Conservation (phyloP, 1,284 basidiomycete genomes). For the Rhodofomes roseus region DNA sequence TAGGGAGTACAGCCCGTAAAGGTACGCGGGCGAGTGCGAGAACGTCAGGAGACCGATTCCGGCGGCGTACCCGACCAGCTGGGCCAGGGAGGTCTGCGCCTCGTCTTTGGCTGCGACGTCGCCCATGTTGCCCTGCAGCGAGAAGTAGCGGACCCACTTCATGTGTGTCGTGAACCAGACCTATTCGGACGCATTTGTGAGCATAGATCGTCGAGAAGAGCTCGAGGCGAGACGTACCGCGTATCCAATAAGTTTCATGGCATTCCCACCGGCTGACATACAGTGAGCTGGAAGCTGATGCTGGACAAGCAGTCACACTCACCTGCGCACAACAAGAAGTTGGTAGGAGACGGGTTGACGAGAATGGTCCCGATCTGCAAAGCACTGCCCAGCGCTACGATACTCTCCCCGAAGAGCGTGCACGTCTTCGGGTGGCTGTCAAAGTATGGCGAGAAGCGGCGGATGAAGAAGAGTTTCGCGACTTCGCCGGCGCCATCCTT, state of each 20-base stretch:
- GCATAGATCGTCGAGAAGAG: neutral
- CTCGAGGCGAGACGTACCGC: slow-evolving; percentile 19
- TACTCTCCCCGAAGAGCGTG: slow-evolving; percentile 23
- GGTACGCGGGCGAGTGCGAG: slow-evolving; percentile 27
- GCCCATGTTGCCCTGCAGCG: slow-evolving; percentile 27
- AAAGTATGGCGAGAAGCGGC: slow-evolving; percentile 28
- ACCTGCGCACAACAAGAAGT: slow-evolving; percentile 30
- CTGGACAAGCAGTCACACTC: slow-evolving; percentile 3
- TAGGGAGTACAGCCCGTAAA: slow-evolving; percentile 27
- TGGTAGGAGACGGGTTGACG: slow-evolving; percentile 20
- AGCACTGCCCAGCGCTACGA: slow-evolving; percentile 25
- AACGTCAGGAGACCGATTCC: slow-evolving; percentile 27
- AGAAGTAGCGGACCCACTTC: slow-evolving; percentile 31
- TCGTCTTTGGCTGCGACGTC: slow-evolving; percentile 32
- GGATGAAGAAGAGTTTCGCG: slow-evolving; percentile 31
- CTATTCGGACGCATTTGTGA: slow-evolving; percentile 8
- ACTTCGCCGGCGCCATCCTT: slow-evolving; percentile 31
- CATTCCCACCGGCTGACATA: slow-evolving; percentile 26
- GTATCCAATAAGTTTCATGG: slow-evolving; percentile 29
- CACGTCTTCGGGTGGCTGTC: slow-evolving; percentile 32
- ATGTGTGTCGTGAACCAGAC: slow-evolving; percentile 32
- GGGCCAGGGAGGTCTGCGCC: slow-evolving; percentile 28
- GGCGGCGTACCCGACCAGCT: slow-evolving; percentile 27
- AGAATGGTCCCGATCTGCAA: slow-evolving; percentile 27
- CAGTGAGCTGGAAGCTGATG: neutral